phyloP scores from a whole-genome alignment of 208 protist species.

The Phytomonas sp. region DNA sequence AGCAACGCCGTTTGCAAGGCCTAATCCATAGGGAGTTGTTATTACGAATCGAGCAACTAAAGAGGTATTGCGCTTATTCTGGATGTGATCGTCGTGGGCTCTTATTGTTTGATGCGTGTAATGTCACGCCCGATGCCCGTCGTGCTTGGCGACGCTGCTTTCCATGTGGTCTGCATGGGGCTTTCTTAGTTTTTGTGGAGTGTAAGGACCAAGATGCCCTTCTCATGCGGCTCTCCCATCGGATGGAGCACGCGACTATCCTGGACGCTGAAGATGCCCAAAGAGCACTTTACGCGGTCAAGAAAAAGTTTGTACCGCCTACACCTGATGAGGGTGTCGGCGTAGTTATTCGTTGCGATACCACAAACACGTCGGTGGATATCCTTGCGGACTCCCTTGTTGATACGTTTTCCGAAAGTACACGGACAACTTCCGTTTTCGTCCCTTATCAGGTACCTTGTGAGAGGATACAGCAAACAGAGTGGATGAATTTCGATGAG shows the following conservation, averaged over 20 bases:
- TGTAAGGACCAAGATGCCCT: conserved; percentile 32
- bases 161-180: conserved; percentile 11
- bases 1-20: conserved; percentile 39
- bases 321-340: conserved; percentile 17
- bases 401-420: not conserved
- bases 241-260: conserved; percentile 38
- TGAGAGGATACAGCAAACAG: not conserved
- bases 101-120: conserved; percentile 76
- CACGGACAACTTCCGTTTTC: not conserved
- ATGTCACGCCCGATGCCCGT: conserved; percentile 38
- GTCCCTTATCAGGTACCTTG: not conserved
- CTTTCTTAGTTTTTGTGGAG: conserved; percentile 34
- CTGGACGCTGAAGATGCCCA: conserved; percentile 39
- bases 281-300: conserved; percentile 55
- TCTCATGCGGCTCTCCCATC: conserved; percentile 22
- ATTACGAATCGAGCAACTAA: not conserved
- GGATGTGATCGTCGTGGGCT: conserved; percentile 17
- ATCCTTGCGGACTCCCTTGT: not conserved
- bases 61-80: not conserved
- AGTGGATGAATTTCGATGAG: conserved; percentile 1
- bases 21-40: conserved; percentile 20
- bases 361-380: not conserved
- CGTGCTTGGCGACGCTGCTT: conserved; percentile 18
- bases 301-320: conserved; percentile 43
- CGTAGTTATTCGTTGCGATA: conserved; percentile 1